Conservation (phyloP, 768 basidiomycete genomes). For the Chalciporus chontae region DNA sequence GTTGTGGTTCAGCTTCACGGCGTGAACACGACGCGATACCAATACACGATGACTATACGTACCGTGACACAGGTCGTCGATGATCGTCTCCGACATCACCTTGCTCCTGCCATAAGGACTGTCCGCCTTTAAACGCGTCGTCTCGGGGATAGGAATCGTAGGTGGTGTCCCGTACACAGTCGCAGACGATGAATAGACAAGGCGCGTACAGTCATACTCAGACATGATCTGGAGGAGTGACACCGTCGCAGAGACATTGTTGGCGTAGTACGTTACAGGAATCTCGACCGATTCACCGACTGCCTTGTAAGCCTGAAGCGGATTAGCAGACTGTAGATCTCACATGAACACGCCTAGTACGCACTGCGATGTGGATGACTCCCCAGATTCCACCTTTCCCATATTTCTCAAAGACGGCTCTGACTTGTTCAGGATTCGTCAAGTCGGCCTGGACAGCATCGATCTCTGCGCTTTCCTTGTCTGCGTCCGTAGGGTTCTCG, state of each 20-base stretch:
- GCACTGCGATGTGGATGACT: slow-evolving; percentile 89
- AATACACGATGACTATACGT: slow-evolving; percentile 22
- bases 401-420: slow-evolving; percentile 78
- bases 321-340: neutral
- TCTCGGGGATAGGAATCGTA: slow-evolving; percentile 89
- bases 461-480: slow-evolving; percentile 70
- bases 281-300: slow-evolving; percentile 96
- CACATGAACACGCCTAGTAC: slow-evolving; percentile 27
- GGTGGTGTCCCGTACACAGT: slow-evolving; percentile 97
- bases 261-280: slow-evolving; percentile 88
- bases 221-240: slow-evolving; percentile 84
- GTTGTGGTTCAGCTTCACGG: slow-evolving; percentile 56
- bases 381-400: slow-evolving; percentile 93
- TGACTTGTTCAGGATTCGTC: slow-evolving; percentile 66
- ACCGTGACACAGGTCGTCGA: slow-evolving; percentile 85
- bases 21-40: slow-evolving; percentile 3
- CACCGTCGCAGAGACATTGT: slow-evolving; percentile 90
- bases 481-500: slow-evolving; percentile 56
- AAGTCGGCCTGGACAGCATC: slow-evolving; percentile 72
- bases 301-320: slow-evolving; percentile 84
- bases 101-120: slow-evolving; percentile 98
- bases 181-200: slow-evolving; percentile 98
- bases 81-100: slow-evolving; percentile 86
- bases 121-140: slow-evolving; percentile 80
- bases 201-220: slow-evolving; percentile 75